Evolutionary conservation across 805 yeast species (phyloP).

Genomic region (Saccharomycopsis sp.): DNA sequence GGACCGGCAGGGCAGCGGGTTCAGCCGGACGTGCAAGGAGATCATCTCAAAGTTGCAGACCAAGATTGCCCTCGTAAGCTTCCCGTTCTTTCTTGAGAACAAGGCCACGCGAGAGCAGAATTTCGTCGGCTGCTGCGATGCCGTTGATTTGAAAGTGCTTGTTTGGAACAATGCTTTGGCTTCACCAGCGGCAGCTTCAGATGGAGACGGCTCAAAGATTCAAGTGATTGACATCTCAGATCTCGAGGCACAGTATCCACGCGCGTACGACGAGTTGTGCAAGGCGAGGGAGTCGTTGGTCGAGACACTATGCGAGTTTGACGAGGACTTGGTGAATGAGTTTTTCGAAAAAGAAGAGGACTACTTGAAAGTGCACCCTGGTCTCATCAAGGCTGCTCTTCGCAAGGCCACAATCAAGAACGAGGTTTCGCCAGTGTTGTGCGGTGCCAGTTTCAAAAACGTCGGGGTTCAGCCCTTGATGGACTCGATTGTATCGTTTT

Average conservation of each 20-base stretch:
- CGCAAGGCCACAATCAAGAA: conserved; percentile 51
- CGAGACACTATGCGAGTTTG: conserved; percentile 76
- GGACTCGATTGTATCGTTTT: conserved; percentile 90
- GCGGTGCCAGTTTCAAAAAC: conserved; percentile 89
- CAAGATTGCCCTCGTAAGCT: conserved; percentile 60
- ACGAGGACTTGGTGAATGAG: conserved; percentile 67
- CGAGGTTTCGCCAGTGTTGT: conserved; percentile 65
- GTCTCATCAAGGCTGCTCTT: conserved; percentile 49
- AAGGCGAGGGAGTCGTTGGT: conserved; percentile 65
- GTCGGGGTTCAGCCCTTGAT: conserved; percentile 94
- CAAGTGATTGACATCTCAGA: conserved; percentile 36
- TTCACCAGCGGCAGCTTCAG: conserved; percentile 28
- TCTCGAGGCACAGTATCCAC: conserved; percentile 25
- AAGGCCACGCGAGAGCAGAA: conserved; percentile 28
- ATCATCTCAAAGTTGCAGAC: conserved; percentile 69
- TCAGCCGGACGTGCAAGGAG: conserved; percentile 80
- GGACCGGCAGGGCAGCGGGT: conserved; percentile 97
- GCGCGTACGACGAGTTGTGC: conserved; percentile 38
- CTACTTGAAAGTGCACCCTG: conserved; percentile 54
- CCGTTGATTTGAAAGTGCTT: conserved; percentile 52
- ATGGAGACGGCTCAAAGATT: conserved; percentile 44
- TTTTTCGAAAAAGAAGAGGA: conserved; percentile 58
- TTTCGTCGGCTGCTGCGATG: conserved; percentile 71
- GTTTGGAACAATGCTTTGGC: conserved; percentile 29
- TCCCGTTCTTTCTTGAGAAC: conserved; percentile 59